Evolutionary conservation across 345 rosid species (phyloP).

Genomic region (Cardiospermum halicacabum): DNA sequence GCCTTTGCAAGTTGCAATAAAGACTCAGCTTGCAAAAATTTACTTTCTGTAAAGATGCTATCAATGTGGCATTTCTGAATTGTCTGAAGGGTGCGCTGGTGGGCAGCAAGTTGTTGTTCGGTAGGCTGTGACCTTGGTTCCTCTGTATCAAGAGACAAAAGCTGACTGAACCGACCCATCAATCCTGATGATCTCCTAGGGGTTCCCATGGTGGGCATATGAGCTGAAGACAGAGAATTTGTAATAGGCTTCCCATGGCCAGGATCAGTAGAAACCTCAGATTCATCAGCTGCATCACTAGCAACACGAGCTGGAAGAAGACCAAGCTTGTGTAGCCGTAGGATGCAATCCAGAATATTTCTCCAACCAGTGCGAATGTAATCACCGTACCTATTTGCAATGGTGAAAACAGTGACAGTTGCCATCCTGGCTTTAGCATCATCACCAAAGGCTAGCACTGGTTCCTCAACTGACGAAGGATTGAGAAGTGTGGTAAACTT

Average conservation of each 20-base stretch:
- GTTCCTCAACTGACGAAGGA: slow-evolving; percentile 82
- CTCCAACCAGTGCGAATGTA: slow-evolving; percentile 95
- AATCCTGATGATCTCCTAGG: slow-evolving; percentile 95
- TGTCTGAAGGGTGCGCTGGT: slow-evolving; percentile 90
- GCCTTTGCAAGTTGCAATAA: slow-evolving; percentile 90
- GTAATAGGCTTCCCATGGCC: slow-evolving; percentile 78
- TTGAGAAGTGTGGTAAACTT: slow-evolving; percentile 93
- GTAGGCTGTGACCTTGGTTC: slow-evolving; percentile 98
- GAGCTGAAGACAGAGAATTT: slow-evolving; percentile 72
- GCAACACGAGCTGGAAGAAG: slow-evolving; percentile 98
- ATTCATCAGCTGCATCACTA: slow-evolving; percentile 97
- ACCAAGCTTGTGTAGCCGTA: slow-evolving; percentile 93
- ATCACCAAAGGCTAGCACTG: slow-evolving; percentile 94
- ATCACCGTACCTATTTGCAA: slow-evolving; percentile 96
- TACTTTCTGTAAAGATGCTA: slow-evolving; percentile 94
- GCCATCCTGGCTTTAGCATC: slow-evolving; percentile 96
- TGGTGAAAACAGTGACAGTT: slow-evolving; percentile 91
- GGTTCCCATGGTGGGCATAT: slow-evolving; percentile 76
- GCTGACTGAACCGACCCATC: slow-evolving; percentile 99
- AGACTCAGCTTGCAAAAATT: slow-evolving; percentile 95
- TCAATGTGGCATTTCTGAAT: slow-evolving; percentile 98
- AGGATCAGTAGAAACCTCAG: slow-evolving; percentile 76
- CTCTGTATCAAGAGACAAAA: slow-evolving; percentile 93
- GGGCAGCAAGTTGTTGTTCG: slow-evolving; percentile 98
- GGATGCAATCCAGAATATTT: slow-evolving; percentile 91